phyloP scores from a whole-genome alignment of 2,329 filamentous ascomycete genomes.

The Neonectria faginata region DNA sequence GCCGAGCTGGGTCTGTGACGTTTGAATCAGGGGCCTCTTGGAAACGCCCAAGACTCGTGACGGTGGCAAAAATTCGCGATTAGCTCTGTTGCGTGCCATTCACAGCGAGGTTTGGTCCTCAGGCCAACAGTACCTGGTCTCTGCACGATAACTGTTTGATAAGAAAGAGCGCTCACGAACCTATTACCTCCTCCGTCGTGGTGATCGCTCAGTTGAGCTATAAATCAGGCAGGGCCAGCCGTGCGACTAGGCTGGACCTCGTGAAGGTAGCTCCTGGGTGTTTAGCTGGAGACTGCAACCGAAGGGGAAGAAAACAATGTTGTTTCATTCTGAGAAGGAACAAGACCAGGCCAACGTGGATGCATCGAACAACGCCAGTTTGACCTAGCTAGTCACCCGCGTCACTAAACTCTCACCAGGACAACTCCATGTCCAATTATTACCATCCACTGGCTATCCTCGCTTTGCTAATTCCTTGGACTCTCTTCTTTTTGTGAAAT shows the following conservation, averaged over 20 bases:
- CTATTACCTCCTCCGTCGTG: neutral
- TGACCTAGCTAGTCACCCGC: neutral
- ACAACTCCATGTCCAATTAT: neutral
- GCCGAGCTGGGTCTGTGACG: neutral
- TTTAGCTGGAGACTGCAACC: neutral
- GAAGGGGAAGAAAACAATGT: neutral
- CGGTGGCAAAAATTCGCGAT: neutral
- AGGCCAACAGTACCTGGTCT: neutral
- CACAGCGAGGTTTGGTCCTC: neutral
- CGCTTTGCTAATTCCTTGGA: neutral
- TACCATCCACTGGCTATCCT: neutral
- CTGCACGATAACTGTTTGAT: neutral
- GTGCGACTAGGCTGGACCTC: too few relatives aligned
- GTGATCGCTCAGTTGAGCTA: neutral
- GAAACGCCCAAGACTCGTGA: neutral
- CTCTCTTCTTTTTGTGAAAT: constrained; percentile 8
- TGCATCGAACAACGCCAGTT: neutral
- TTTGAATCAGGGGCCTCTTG: neutral
- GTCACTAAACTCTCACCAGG: neutral
- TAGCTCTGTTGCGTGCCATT: neutral
- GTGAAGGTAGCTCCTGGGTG: neutral
- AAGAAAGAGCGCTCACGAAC: neutral
- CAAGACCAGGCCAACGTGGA: neutral
- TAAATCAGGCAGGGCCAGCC: neutral
- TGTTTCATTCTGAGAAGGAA: neutral